Evolutionary conservation across 202 grass and related monocot species (phyloP).

Genomic region (Musa balbisiana): DNA sequence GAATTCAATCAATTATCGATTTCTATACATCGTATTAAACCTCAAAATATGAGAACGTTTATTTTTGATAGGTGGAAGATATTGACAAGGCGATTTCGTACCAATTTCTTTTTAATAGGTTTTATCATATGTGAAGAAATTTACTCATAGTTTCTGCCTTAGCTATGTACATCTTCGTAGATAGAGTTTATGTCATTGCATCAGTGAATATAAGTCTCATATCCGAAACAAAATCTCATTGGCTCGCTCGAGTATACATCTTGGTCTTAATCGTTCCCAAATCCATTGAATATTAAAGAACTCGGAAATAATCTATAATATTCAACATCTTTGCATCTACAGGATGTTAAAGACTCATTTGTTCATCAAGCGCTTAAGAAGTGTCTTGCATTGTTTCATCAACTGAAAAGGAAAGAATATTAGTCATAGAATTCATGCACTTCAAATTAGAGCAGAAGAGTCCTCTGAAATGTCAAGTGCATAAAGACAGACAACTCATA

Average conservation of each 20-base stretch:
- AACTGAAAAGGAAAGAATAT: conserved; percentile 12
- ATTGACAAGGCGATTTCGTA: not conserved
- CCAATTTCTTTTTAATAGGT: conserved; percentile 68
- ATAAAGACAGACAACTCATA: conserved; percentile 42
- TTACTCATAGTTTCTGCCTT: conserved; percentile 69
- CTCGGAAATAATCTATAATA: conserved; percentile 81
- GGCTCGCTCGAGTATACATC: conserved; percentile 51
- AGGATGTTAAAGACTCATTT: conserved; percentile 67
- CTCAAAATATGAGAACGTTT: too few relatives aligned
- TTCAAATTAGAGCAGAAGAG: conserved; percentile 66
- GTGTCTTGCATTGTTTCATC: conserved; percentile 59
- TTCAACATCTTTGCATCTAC: conserved; percentile 67
- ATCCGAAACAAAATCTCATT: conserved; percentile 61
- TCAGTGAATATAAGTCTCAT: conserved; percentile 81
- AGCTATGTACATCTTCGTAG: conserved; percentile 46
- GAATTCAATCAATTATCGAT: too few relatives aligned
- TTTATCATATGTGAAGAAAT: conserved; percentile 75
- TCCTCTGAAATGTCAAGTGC: conserved; percentile 47
- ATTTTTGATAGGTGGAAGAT: too few relatives aligned
- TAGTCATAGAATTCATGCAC: conserved; percentile 45
- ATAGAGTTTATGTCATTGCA: conserved; percentile 68
- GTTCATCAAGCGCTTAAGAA: conserved; percentile 65
- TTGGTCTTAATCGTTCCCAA: conserved; percentile 76
- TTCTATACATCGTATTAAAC: too few relatives aligned
- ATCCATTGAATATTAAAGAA: conserved; percentile 86